These are phyloP conservation scores for Pichia sp. DNA, from an alignment of 1,139 yeast species.

Conservation along the genomic window DNA sequence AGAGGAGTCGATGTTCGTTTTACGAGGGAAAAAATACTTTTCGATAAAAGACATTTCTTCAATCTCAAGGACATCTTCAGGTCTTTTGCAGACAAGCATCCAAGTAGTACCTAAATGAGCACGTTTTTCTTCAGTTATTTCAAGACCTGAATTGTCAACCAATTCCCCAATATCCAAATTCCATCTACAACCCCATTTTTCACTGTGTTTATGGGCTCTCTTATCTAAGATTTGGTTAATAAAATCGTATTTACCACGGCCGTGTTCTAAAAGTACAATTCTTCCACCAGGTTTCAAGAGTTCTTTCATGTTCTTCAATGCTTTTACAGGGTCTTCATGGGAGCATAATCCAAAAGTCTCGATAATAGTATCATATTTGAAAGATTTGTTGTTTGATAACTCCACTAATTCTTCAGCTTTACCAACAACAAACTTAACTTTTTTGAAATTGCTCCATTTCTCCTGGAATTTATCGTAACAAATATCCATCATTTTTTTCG, in stretches of 20 bases:
- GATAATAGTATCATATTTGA: constrained; percentile 78
- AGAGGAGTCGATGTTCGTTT: constrained; percentile 26
- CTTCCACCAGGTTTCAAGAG: constrained; percentile 87
- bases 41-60: constrained; percentile 42
- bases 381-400: constrained; percentile 31
- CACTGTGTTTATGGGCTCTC: constrained; percentile 74
- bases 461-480: constrained; percentile 67
- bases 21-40: constrained; percentile 33
- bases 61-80: constrained; percentile 50
- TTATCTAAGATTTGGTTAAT: constrained; percentile 77
- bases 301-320: constrained; percentile 63
- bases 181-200: constrained; percentile 98
- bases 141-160: constrained; percentile 76
- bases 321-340: constrained; percentile 84
- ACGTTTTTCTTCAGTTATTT: constrained; percentile 69
- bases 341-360: constrained; percentile 96
- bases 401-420: constrained; percentile 75
- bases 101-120: constrained; percentile 93
- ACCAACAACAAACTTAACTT: constrained; percentile 86
- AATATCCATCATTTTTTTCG: constrained; percentile 78
- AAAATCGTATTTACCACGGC: constrained; percentile 72
- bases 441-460: constrained; percentile 54
- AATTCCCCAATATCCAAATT: constrained; percentile 86
- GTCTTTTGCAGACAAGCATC: constrained; percentile 68
- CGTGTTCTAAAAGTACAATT: constrained; percentile 83